Base-by-base conservation (phyloP, 2,329 filamentous ascomycete genomes). In the Mollisia scopiformis region DNA sequence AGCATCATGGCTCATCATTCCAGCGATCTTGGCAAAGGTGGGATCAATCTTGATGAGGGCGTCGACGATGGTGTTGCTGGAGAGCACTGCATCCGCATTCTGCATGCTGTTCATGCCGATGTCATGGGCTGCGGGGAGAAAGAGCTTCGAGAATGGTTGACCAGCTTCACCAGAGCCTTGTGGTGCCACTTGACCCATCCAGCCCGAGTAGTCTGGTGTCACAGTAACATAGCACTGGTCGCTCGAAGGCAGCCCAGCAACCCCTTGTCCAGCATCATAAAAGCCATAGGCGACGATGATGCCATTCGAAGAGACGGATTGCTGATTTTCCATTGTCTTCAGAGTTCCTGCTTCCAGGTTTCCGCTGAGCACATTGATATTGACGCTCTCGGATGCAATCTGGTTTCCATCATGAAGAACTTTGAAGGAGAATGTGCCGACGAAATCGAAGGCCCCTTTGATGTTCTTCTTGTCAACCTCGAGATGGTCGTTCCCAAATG, bases 81-180 rank as follows among this genome's bases (percentile, higher is more conserved):
- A 65, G 8, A 83, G 72, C 1, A 83, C 70, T 0, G 73, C 72
- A 27, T 75, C 66, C 25, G 74, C 72, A 52, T 71, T 79, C 8
- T 76, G 66, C 79, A 82, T 79, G 68, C 73, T 80, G 69, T 83
- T 83, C 80, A 83, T 83, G 27, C 81, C 80, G 14, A 79, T 76
- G 62, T 83, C 80, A 68, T 83, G 81, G 0, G 77, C 72, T 1
- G 76, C 73, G 0, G 80, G 78, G 1, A 83, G 74, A 1, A 82
- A 78, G 57, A 82, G 72, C 10, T 71, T 73, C 10, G 71, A 65
- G 67, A 82, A 81, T 0, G 76, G 76, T 28, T 75, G 74, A 19
- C 74, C 70, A 21, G 77, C 76, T 7, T 74, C 72, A 0, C 73
- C 68, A 0, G 76, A 78, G 1, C 74, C 75, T 1, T 70, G 71